Base-by-base conservation (phyloP, 441 rosid genomes). In the Bocquillonia castaneifolia region DNA sequence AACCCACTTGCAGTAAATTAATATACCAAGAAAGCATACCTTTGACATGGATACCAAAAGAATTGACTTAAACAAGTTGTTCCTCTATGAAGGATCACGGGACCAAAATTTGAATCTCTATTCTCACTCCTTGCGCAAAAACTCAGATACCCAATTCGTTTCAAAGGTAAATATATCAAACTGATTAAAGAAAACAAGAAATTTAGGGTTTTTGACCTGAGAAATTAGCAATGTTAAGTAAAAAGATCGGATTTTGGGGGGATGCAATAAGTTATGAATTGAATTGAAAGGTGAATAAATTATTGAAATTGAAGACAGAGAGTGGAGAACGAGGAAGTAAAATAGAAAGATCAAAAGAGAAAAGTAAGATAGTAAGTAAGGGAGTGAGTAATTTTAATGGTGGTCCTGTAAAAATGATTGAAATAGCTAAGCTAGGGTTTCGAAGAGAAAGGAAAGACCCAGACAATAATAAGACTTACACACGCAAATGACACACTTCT, bases 1-100 rank as follows among this genome's bases (percentile, higher is more conserved):
- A n/a, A n/a, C n/a, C n/a, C 26, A 18, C 39, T 23, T 23, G 10
- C 1, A 59, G 40, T 22, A 54, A 61, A 53, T 22, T 31, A 22
- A 10, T 5, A 17, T 34, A 34, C 37, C 37, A 34, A 2, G 10
- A 20, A 50, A 64, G 34, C 48, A 34, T 57, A 73, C 76, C 72
- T 60, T 61, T 54, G 53, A 73, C 76, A 67, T 67, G 72, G 50
- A 60, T 52, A 39, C 40, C 32, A 26, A 29, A 44, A n/a, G n/a
- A n/a, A n/a, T n/a, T n/a, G n/a, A 51, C 42, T 40, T 34, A 14
- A 9, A 26, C 44, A 26, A 56, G 26, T 18, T 44, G 13, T 14
- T 47, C 14, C 25, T 44, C 26, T 37, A n/a, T 64, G 22, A n/a
- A 56, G 55, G 40, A 67, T 67, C 57, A 25, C 60, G 8, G 50